Evolutionary conservation across 495 filamentous ascomycete genomes (phyloP), one percentile per base, ranked within the genome.

Genomic region (Penicillium riverlandense): DNA sequence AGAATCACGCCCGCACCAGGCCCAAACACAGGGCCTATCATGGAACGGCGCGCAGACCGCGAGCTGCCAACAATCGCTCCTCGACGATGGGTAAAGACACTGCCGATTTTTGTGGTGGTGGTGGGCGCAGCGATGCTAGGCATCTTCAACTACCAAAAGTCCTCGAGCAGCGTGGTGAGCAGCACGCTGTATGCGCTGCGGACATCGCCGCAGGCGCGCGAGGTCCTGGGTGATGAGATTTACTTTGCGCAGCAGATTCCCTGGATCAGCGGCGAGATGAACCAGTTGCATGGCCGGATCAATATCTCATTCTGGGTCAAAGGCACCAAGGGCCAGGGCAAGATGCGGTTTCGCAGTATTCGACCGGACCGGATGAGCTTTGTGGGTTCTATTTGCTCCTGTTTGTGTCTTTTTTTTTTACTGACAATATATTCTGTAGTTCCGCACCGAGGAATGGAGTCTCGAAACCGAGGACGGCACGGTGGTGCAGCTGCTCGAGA

Each of bases 141-240:
- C 35, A 92, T 95, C 62, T 97, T 98, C 83, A 98, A 98, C 72
- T 97, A 98, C 76, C 91, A 98, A 57, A 96, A 96, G 59, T 76
- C 80, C 2, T 87, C 85, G 2, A 85, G 79, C 12, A 84, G 84
- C 41, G 80, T 96, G 10, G 88, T 96, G 4, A 80, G 76, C 45
- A 86, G 84, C 36, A 91, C 87, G 6, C 75, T 98, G 2, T 98
- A 96, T 71, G 84, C 91, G 1, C 76, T 98, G 35, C 86, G 92
- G 42, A 94, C 85, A 10, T 86, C 84, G 37, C 67, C 76, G 7
- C 65, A 71, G 41, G 92, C 89, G 31, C 79, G 88, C 40, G 80
- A 81, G 45, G 66, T 80, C 16, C 70, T 98, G 6, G 92, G 92
- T 16, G 88, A 96, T 58, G 85, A 96, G 67, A 89, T 98, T 40